Percentiles rank a stretch among this genome's conserved stretches.
phyloP scores from a whole-genome alignment of 75 land plant genomes.

The Pinus taeda region DNA sequence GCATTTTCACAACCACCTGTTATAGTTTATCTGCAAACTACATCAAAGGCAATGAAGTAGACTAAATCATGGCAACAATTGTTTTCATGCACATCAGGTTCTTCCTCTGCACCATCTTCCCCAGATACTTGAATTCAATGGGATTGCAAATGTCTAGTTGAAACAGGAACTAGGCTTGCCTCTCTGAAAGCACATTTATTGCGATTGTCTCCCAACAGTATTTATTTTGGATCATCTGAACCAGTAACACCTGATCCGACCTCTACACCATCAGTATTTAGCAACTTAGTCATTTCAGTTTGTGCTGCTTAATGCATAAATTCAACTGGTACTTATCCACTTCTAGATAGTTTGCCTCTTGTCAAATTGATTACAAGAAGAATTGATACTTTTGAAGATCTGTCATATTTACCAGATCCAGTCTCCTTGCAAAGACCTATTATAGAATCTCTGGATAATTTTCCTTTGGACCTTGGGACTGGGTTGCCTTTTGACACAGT shows the following conservation, averaged over 20 bases:
- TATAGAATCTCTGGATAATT: conserved; percentile 62
- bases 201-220: conserved; percentile 25
- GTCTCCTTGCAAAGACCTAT: conserved; percentile 60
- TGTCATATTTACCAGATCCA: conserved; percentile 57
- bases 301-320: background rate
- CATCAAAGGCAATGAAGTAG: conserved; percentile 21
- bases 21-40: conserved; percentile 22
- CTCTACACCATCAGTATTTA: conserved; percentile 16
- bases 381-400: conserved; percentile 53
- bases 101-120: conserved; percentile 26
- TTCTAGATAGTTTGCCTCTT: conserved; percentile 15
- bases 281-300: conserved; percentile 17
- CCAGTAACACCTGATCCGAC: conserved; percentile 21
- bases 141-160: conserved; percentile 18
- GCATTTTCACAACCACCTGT: conserved; percentile 2
- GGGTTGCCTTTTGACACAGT: conserved; percentile 19
- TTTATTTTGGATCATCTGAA: conserved; percentile 31
- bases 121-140: conserved; percentile 25
- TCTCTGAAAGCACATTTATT: conserved; percentile 11
- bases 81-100: conserved; percentile 50
- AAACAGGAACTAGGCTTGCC: conserved; percentile 13
- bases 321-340: conserved; percentile 13
- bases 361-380: conserved; percentile 24
- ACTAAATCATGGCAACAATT: conserved; percentile 68
- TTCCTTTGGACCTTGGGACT: conserved; percentile 49